These are phyloP conservation scores for Paecilomyces niveus DNA, from an alignment of 2,329 filamentous ascomycete species.

Conservation along the genomic window DNA sequence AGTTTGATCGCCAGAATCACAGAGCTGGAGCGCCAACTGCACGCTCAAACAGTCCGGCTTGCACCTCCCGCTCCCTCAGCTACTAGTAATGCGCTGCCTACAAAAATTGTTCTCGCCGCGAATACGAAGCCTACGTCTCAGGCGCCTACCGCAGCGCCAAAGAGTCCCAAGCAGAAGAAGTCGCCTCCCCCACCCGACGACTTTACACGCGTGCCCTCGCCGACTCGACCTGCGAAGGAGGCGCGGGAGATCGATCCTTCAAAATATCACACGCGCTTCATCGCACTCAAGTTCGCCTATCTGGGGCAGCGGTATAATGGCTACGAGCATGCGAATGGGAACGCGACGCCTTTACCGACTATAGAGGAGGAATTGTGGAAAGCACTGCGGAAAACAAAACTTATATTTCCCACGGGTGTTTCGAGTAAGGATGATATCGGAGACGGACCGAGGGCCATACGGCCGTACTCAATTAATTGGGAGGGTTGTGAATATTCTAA, in stretches of 20 bases:
- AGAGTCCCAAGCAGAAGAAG: slow-evolving; percentile 9
- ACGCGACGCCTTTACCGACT: slow-evolving; percentile 62
- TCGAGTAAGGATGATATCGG: slow-evolving; percentile 26
- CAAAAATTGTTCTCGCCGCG: not conserved
- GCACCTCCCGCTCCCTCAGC: slow-evolving; percentile 7
- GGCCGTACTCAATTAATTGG: slow-evolving; percentile 58
- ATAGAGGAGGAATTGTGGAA: slow-evolving; percentile 95
- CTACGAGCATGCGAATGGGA: slow-evolving; percentile 75
- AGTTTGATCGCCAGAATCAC: slow-evolving; percentile 62
- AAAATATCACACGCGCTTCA: slow-evolving; percentile 72
- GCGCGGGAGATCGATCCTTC: slow-evolving; percentile 63
- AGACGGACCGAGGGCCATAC: slow-evolving; percentile 36
- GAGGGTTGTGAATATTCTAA: slow-evolving; percentile 86
- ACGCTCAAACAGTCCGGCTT: slow-evolving; percentile 39
- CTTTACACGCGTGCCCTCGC: slow-evolving; percentile 15
- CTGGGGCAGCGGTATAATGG: slow-evolving; percentile 87
- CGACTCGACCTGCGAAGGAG: slow-evolving; percentile 28
- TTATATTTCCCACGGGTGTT: slow-evolving; percentile 66
- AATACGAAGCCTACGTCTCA: not conserved
- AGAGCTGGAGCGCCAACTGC: slow-evolving; percentile 60
- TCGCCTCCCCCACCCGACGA: slow-evolving; percentile 13
- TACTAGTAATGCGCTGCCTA: not conserved
- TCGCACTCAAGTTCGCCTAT: slow-evolving; percentile 92
- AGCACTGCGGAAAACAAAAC: slow-evolving; percentile 69
- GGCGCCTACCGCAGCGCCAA: not conserved